These are phyloP conservation scores for Pouteria glomerata DNA, from an alignment of 148 eudicot genomes.

Conservation along the genomic window DNA sequence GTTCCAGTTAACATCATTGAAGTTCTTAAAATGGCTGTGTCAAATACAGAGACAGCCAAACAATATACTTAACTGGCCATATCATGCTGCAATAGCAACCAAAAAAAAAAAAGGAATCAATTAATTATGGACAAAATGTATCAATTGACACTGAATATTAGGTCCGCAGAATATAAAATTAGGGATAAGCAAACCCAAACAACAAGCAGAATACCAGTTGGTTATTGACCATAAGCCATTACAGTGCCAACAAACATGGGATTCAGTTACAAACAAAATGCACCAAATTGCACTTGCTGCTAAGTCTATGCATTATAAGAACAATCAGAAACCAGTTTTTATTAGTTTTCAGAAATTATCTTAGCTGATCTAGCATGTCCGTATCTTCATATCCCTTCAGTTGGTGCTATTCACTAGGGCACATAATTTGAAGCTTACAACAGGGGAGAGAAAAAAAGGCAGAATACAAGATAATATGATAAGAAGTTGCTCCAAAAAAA, in stretches of 20 bases:
- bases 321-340: not conserved
- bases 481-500: too few species aligned
- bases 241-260: not conserved
- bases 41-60: too few species aligned
- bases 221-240: not conserved
- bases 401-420: not conserved
- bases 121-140: not conserved
- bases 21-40: too few species aligned
- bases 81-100: not conserved
- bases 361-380: not conserved
- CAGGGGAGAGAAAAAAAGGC: too few species aligned
- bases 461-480: too few species aligned
- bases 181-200: conserved; percentile 3
- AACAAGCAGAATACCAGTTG: not conserved
- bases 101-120: not conserved
- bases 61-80: too few species aligned
- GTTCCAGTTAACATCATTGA: not conserved
- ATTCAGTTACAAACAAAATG: not conserved
- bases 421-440: too few species aligned
- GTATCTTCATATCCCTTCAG: not conserved
- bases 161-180: not conserved
- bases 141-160: not conserved
- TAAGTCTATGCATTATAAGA: not conserved
- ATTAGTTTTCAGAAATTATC: not conserved
- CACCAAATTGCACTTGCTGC: not conserved